These are phyloP conservation scores for Brettanomyces custersianus DNA, from an alignment of 805 yeast genomes.

Conservation along the genomic window DNA sequence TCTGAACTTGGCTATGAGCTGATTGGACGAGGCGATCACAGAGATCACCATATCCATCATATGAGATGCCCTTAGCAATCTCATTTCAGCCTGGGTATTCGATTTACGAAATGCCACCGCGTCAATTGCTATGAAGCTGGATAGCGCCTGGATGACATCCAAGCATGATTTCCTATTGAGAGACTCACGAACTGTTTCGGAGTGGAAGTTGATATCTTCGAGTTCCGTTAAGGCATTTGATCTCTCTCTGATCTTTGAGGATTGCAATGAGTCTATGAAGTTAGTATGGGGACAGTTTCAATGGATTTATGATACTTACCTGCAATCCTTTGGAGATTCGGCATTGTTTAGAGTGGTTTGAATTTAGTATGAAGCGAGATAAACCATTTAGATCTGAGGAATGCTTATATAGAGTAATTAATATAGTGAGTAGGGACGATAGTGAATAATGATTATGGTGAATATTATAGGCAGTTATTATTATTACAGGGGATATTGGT, in stretches of 20 bases:
- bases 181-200: constrained; percentile 13
- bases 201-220: constrained; percentile 21
- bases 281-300: no score
- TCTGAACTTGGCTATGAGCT: constrained; percentile 13
- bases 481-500: no score
- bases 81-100: constrained; percentile 14
- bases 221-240: constrained; percentile 38
- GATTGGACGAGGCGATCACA: constrained; percentile 8
- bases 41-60: constrained; percentile 11
- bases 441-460: no score
- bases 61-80: constrained; percentile 18
- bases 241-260: constrained; percentile 46
- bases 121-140: constrained; percentile 15
- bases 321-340: no score
- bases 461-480: no score
- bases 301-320: no score
- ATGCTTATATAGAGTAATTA: no score
- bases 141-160: constrained; percentile 12
- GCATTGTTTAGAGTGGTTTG: no score
- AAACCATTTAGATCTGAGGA: no score
- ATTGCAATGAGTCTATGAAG: constrained; percentile 15
- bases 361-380: no score
- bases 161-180: constrained; percentile 9
- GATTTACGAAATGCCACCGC: constrained; percentile 13
- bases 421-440: no score